Evolutionary conservation across 192 early-diverging fungal genomes (phyloP).

Genomic region (Entomortierella beljakovae): DNA sequence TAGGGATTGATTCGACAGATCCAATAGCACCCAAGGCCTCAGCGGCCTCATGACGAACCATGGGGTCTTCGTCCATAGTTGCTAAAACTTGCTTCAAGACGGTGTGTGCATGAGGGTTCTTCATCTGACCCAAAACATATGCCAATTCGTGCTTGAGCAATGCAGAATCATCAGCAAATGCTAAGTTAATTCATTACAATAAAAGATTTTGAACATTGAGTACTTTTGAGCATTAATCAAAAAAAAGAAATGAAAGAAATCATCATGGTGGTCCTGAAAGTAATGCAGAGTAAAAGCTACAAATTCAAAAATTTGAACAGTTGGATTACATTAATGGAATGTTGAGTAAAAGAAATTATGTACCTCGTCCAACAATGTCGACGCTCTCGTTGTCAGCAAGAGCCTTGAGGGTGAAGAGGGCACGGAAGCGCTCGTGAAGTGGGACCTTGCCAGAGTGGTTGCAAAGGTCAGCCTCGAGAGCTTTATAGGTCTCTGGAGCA

Average conservation of each 20-base stretch:
- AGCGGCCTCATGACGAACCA: constrained; percentile 98
- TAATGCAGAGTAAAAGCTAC: too few relatives aligned
- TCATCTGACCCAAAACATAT: constrained; percentile 97
- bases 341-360: not conserved
- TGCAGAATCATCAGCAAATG: constrained; percentile 84
- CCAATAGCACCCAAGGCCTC: constrained; percentile 97
- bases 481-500: constrained; percentile 59
- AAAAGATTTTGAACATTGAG: too few relatives aligned
- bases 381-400: constrained; percentile 78
- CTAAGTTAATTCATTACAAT: constrained; percentile 25
- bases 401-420: constrained; percentile 92
- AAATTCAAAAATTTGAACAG: not conserved
- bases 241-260: not conserved
- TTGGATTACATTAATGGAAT: too few relatives aligned
- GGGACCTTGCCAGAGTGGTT: constrained; percentile 70
- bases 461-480: constrained; percentile 72
- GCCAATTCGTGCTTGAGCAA: constrained; percentile 96
- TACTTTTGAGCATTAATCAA: too few relatives aligned
- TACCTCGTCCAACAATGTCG: constrained; percentile 87
- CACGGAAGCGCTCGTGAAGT: constrained; percentile 91
- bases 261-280: too few relatives aligned
- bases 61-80: constrained; percentile 79
- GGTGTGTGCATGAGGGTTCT: constrained; percentile 80
- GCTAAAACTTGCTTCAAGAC: constrained; percentile 76
- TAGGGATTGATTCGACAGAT: constrained; percentile 68